phyloP scores from a whole-genome alignment of 2,329 filamentous ascomycete genomes.

The Orbilia quercus region DNA sequence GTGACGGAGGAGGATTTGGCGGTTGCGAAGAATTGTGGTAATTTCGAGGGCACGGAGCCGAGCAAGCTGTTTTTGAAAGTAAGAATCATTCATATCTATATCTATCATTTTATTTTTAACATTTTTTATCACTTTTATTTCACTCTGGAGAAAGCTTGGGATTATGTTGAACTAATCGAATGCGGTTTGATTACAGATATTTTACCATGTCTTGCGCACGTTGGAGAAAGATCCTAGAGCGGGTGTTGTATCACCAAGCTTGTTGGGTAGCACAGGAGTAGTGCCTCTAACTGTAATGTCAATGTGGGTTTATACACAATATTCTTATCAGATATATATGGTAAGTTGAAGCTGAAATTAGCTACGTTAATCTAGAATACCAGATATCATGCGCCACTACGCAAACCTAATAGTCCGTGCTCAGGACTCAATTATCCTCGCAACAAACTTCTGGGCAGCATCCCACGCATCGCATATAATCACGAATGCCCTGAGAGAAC shows the following conservation, averaged over 20 bases:
- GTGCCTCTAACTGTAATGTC: constrained; percentile 77
- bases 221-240: constrained; percentile 68
- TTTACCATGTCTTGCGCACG: constrained; percentile 72
- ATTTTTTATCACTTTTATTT: too few relatives aligned
- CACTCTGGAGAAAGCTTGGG: too few relatives aligned
- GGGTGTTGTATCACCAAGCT: constrained; percentile 70
- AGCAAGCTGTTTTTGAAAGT: constrained; percentile 75
- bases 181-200: constrained; percentile 66
- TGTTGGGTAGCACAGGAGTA: constrained; percentile 72
- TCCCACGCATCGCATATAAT: constrained; percentile 75
- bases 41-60: constrained; percentile 73
- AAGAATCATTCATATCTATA: constrained; percentile 50
- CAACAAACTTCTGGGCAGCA: constrained; percentile 80
- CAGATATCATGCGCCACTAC: constrained; percentile 79
- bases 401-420: constrained; percentile 80
- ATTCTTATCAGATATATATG: too few relatives aligned
- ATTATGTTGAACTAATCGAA: not conserved
- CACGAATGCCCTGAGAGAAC: constrained; percentile 75
- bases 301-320: constrained; percentile 62
- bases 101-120: too few relatives aligned
- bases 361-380: constrained; percentile 66
- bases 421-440: constrained; percentile 77
- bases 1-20: constrained; percentile 66
- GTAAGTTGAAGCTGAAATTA: not conserved
- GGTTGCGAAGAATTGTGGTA: constrained; percentile 72